Base-by-base conservation (phyloP, 2,329 filamentous ascomycete species). In the Ophiostoma sp. region DNA sequence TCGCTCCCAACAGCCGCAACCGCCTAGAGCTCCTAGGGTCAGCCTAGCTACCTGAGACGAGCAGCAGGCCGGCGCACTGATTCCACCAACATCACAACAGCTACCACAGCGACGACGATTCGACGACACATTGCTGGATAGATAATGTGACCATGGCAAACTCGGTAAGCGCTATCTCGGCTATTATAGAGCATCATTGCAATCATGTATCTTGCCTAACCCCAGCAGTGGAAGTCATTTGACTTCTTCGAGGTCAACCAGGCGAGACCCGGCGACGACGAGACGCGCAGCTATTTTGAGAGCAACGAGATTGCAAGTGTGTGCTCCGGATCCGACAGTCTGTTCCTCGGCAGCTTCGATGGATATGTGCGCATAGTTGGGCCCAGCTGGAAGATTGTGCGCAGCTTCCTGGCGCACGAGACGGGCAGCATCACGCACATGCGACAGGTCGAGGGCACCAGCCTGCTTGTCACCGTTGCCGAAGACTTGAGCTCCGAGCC, bases 201-300 rank as follows among this genome's bases (percentile, higher is more conserved):
- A 23, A 57, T 27, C 10, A 13, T 70, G 72, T 70, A 72, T 68
- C 15, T 17, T 10, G 11, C 31, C 75, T 65, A 39, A 65, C 35
- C 31, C 62, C 44, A 15, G 4, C 67, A 97, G 94, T 98, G 95
- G 94, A 97, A 97, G 91, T 90, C 91, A 76, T 99, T 99, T 84
- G 94, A 96, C 85, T 99, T 99, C 89, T 98, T 99, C 87, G 93
- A 97, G 81, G 93, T 96, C 79, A 89, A 89, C 78, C 90, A 91
- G 78, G 89, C 97, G 79, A 88, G 90, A 77, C 85, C 94, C 76
- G 86, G 86, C 75, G 90, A 96, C 79, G 90, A 90, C 77, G 92
- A 96, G 78, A 90, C 88, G 78, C 88, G 89, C 75, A 86, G 88
- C 77, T 85, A 93, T 77, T 90, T 96, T 82, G 90, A 94, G 79